Percentiles rank a stretch among this genome's conserved stretches.
Evolutionary conservation across 306 rosid genomes (phyloP).

Genomic region (Cicer cuneatum): DNA sequence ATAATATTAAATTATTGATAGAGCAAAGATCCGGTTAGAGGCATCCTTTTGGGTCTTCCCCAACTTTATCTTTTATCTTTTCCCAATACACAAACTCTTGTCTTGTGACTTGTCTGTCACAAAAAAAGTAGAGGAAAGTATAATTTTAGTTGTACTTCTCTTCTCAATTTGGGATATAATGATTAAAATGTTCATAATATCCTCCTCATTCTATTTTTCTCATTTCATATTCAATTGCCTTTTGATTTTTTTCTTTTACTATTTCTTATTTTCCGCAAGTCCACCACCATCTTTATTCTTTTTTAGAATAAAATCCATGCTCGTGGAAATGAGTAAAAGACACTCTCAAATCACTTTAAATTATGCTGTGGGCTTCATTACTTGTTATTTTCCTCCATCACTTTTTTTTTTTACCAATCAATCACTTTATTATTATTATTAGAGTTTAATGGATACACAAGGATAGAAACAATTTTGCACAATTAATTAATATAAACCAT

Average conservation of each 20-base stretch:
- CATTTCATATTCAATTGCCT: conserved; percentile 48
- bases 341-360: conserved; percentile 22
- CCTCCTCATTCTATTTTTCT: conserved; percentile 41
- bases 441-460: no score
- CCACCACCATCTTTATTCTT: conserved; percentile 44
- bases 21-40: conserved; percentile 41
- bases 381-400: neutral
- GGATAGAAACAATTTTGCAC: no score
- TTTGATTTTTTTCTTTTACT: conserved; percentile 39
- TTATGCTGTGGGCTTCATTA: conserved; percentile 12
- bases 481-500: no score
- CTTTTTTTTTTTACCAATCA: no score
- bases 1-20: neutral
- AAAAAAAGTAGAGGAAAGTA: conserved; percentile 47
- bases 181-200: conserved; percentile 47
- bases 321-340: conserved; percentile 35
- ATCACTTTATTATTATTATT: no score
- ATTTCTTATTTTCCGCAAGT: conserved; percentile 10
- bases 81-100: conserved; percentile 47
- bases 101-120: conserved; percentile 52
- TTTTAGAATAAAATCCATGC: conserved; percentile 43
- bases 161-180: conserved; percentile 51
- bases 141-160: conserved; percentile 58
- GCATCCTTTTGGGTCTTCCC: conserved; percentile 44
- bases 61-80: conserved; percentile 47